Evolutionary conservation across 805 yeast genomes (phyloP).

Genomic region (Candida pseudofarinosa): DNA sequence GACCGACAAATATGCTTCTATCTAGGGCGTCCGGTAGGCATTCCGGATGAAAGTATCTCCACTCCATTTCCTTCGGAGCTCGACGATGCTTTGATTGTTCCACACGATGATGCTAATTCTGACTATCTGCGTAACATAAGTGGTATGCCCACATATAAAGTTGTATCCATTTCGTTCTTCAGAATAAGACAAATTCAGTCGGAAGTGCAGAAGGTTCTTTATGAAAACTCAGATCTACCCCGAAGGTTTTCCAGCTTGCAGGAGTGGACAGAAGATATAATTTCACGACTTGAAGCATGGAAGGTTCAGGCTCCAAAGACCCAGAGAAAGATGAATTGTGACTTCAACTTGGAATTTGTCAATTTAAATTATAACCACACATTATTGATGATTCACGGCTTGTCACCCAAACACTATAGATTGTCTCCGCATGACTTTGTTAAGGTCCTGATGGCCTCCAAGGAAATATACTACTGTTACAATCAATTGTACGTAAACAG

Average conservation of each 20-base stretch:
- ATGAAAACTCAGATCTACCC: slow-evolving; percentile 71
- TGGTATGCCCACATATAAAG: slow-evolving; percentile 57
- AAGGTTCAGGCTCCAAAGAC: slow-evolving; percentile 51
- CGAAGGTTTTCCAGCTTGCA: slow-evolving; percentile 48
- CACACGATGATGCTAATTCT: slow-evolving; percentile 19
- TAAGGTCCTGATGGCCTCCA: slow-evolving; percentile 59
- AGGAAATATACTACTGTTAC: slow-evolving; percentile 63
- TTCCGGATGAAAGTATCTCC: slow-evolving; percentile 74
- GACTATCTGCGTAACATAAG: slow-evolving; percentile 41
- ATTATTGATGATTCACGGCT: slow-evolving; percentile 65
- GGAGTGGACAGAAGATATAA: slow-evolving; percentile 61
- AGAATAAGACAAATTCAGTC: slow-evolving; percentile 71
- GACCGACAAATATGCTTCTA: slow-evolving; percentile 86
- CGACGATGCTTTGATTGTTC: slow-evolving; percentile 65
- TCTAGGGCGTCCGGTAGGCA: slow-evolving; percentile 82
- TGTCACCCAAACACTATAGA: slow-evolving; percentile 64
- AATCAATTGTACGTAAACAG: slow-evolving; percentile 51
- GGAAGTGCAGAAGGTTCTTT: slow-evolving; percentile 66
- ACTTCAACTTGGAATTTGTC: slow-evolving; percentile 67
- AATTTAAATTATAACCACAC: slow-evolving; percentile 76
- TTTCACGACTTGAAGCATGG: slow-evolving; percentile 60
- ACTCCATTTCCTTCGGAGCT: slow-evolving; percentile 68
- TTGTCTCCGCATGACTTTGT: slow-evolving; percentile 51
- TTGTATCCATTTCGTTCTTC: slow-evolving; percentile 64
- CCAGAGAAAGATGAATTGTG: slow-evolving; percentile 60